These are phyloP conservation scores for Laguncularia racemosa DNA, from an alignment of 345 rosid species.

Conservation along the genomic window DNA sequence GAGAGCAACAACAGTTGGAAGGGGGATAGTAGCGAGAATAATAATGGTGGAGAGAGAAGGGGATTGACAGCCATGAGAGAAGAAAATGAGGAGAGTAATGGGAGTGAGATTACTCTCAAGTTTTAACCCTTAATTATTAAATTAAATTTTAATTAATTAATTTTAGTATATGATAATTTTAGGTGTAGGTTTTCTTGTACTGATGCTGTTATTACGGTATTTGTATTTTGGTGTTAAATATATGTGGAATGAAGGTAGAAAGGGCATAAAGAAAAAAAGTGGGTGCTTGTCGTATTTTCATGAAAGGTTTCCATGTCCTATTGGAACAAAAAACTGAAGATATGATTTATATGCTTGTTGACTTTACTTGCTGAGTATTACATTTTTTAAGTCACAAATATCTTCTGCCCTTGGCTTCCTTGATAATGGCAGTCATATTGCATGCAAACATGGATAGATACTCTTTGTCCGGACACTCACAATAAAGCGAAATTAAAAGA, in stretches of 20 bases:
- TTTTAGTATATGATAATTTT: too few relatives aligned
- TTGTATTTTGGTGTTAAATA: slow-evolving; percentile 6
- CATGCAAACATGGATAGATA: too few relatives aligned
- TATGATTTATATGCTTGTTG: too few relatives aligned
- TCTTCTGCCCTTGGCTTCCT: too few relatives aligned
- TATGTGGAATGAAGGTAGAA: slow-evolving; percentile 19
- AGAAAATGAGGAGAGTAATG: slow-evolving; percentile 73
- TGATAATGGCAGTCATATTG: too few relatives aligned
- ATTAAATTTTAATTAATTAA: too few relatives aligned
- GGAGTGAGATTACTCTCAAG: slow-evolving; percentile 86
- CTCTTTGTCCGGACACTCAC: too few relatives aligned
- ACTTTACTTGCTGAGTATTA: too few relatives aligned
- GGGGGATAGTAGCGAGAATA: slow-evolving; percentile 51
- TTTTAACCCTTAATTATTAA: slow-evolving; percentile 24
- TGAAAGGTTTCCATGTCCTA: too few relatives aligned
- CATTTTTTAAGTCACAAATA: too few relatives aligned
- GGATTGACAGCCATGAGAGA: slow-evolving; percentile 64
- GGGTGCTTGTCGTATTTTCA: slow-evolving; percentile 11
- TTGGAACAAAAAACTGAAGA: too few relatives aligned
- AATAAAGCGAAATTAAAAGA: too few relatives aligned
- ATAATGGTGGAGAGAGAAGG: slow-evolving; percentile 42
- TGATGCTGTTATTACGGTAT: slow-evolving; percentile 9
- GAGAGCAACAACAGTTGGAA: slow-evolving; percentile 80
- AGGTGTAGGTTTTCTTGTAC: slow-evolving; percentile 1
- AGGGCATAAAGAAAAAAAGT: slow-evolving; percentile 16